Base-by-base conservation (phyloP, 2,329 filamentous ascomycete genomes). In the Hypoxylon sp. region DNA sequence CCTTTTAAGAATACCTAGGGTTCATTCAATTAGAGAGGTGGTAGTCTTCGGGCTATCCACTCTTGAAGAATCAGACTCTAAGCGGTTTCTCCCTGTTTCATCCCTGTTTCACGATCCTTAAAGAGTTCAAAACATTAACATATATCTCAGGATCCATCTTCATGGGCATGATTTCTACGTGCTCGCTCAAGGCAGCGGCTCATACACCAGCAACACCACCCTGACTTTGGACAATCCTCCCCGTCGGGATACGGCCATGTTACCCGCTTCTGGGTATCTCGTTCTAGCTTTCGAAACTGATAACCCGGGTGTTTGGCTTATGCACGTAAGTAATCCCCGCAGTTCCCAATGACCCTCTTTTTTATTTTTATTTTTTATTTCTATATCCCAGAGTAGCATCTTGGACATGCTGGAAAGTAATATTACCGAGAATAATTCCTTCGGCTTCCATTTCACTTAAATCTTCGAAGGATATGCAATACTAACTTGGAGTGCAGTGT, bases 221-320 rank as follows among this genome's bases (percentile, higher is more conserved):
- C 73, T 78, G 4, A 80, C 77, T 54, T 75, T 74, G 5, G 65
- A 76, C 59, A 86, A 85, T 63, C 83, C 84, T 1, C 78, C 82
- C 0, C 78, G 84, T 0, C 76, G 85, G 30, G 85, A 87, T 69
- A 81, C 80, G 0, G 81, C 81, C 3, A 78, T 82, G 60, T 71
- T 87, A 0, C 81, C 81, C 0, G 71, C 73, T 1, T 74, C 74
- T 6, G 85, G 84, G 0, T 82, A 83, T 70, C 69, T 87, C 4
- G 81, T 82, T 2, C 74, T 87, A 7, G 84, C 80, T 0, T 87
- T 85, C 70, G 69, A 79, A 61, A 78, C 82, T 0, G 81, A 88
- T 70, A 87, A 87, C 71, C 85, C 84, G 0, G 85, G 85, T 12
- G 76, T 77, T n/a, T 83, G 81, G 81, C 70, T 82, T 16, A 78